A percentile compares a stretch with the other conserved stretches of the same genome.
Evolutionary conservation across 805 yeast species (phyloP).

Genomic region (Pichia thaimueangensis): DNA sequence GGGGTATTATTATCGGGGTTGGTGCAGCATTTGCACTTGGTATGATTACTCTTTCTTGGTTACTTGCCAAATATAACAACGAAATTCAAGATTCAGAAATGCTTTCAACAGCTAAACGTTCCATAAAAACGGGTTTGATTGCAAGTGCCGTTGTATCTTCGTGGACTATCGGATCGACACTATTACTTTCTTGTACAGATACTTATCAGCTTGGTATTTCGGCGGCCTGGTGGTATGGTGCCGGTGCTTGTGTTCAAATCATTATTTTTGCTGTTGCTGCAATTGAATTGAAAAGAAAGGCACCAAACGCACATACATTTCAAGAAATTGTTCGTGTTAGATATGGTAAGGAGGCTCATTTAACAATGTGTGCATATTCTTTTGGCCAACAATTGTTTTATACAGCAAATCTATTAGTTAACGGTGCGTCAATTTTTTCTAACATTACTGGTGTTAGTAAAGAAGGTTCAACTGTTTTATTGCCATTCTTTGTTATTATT

Average conservation of each 20-base stretch:
- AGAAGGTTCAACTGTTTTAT: constrained; percentile 30
- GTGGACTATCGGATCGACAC: constrained; percentile 33
- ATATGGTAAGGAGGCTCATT: constrained; percentile 28
- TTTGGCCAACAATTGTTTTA: constrained; percentile 25
- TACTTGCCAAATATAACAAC: constrained; percentile 32
- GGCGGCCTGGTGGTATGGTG: constrained; percentile 32
- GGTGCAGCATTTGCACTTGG: constrained; percentile 39
- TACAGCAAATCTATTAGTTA: constrained; percentile 30
- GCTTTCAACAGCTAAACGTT: constrained; percentile 34
- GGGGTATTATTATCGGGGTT: constrained; percentile 38
- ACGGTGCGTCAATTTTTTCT: constrained; percentile 31
- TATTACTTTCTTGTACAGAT: constrained; percentile 26
- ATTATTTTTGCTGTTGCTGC: constrained; percentile 29
- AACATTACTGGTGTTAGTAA: constrained; percentile 30
- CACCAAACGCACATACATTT: constrained; percentile 33
- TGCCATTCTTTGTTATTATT: constrained; percentile 32
- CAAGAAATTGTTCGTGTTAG: constrained; percentile 29
- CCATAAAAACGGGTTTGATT: constrained; percentile 31
- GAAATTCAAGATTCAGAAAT: constrained; percentile 39
- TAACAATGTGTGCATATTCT: constrained; percentile 23
- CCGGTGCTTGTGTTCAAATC: constrained; percentile 32
- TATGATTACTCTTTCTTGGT: constrained; percentile 31
- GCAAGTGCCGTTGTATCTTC: constrained; percentile 32
- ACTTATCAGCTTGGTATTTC: constrained; percentile 31
- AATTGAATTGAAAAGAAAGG: constrained; percentile 30